phyloP scores from a whole-genome alignment of 768 basidiomycete genomes.

The Cyathus striatus region DNA sequence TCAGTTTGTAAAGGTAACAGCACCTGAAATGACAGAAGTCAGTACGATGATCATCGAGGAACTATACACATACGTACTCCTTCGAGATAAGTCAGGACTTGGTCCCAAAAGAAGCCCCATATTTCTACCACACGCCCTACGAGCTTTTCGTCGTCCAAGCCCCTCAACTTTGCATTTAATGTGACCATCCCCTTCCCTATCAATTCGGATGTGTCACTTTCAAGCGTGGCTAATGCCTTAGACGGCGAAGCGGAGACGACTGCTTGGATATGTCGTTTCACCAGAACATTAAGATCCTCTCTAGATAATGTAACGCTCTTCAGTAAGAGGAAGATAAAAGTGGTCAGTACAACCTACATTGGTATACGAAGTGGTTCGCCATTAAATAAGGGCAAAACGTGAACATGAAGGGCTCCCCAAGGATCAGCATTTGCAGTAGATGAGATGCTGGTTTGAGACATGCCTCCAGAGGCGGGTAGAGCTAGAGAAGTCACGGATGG shows the following conservation, averaged over 20 bases:
- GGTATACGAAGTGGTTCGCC: constrained; percentile 81
- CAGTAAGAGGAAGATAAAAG: background rate
- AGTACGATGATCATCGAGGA: background rate
- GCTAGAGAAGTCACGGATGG: constrained; percentile 46
- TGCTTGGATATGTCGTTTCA: constrained; percentile 70
- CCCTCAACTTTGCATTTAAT: constrained; percentile 76
- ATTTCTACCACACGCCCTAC: constrained; percentile 76
- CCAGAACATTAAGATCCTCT: constrained; percentile 84
- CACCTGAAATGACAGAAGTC: constrained; percentile 17
- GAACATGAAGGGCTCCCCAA: constrained; percentile 81
- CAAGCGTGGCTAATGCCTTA: constrained; percentile 68
- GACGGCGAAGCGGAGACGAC: constrained; percentile 71
- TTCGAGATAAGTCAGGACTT: constrained; percentile 82
- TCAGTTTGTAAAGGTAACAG: constrained; percentile 32
- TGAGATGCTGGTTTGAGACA: constrained; percentile 30
- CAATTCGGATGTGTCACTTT: constrained; percentile 76
- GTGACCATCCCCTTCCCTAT: constrained; percentile 90
- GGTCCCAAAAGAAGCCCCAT: constrained; percentile 94
- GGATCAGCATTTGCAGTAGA: constrained; percentile 55
- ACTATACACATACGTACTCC: constrained; percentile 54
- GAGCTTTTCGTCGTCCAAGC: constrained; percentile 74
- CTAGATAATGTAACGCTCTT: no score
- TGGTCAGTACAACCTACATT: constrained; percentile 46
- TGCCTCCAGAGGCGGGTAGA: constrained; percentile 32
- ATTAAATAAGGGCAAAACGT: constrained; percentile 89